A percentile compares a stretch with the other conserved stretches of the same genome.
Conservation (phyloP, 2,329 filamentous ascomycete genomes). For the Ceratocystis cubensis region DNA sequence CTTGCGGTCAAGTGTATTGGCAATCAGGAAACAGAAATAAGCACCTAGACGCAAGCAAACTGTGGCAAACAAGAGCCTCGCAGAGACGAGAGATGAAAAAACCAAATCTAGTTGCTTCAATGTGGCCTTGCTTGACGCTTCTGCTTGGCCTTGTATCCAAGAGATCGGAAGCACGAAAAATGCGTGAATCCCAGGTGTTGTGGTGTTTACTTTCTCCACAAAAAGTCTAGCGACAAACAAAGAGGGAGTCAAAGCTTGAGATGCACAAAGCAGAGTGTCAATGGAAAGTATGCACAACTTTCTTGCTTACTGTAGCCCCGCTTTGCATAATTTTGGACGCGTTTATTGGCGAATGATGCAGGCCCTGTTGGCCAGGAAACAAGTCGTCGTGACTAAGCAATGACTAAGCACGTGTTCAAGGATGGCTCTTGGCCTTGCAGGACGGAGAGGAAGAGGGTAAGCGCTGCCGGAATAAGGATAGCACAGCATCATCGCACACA, state of each 20-base stretch:
- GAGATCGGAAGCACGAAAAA: constrained; percentile 1
- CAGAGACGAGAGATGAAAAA: neutral
- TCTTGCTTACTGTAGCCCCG: neutral
- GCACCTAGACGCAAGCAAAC: neutral
- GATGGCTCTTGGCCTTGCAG: too few species aligned
- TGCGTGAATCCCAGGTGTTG: constrained; percentile 3
- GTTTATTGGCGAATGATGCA: constrained; percentile 1
- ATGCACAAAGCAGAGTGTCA: neutral
- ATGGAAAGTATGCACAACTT: neutral
- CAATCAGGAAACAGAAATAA: neutral
- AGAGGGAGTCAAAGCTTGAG: neutral
- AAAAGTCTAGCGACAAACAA: constrained; percentile 6
- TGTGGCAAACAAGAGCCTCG: neutral
- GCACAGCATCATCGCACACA: too few species aligned
- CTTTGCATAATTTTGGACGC: constrained; percentile 7
- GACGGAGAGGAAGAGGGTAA: too few species aligned
- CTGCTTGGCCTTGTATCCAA: neutral
- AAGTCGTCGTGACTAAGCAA: neutral
- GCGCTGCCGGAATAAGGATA: too few species aligned
- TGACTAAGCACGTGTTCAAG: neutral
- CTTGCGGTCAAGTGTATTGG: neutral
- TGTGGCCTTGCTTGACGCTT: neutral
- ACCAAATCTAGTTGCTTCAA: neutral
- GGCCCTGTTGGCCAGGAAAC: constrained; percentile 7
- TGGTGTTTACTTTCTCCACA: constrained; percentile 12